phyloP scores from a whole-genome alignment of 2,329 filamentous ascomycete genomes.

The Stylonectria norvegica region DNA sequence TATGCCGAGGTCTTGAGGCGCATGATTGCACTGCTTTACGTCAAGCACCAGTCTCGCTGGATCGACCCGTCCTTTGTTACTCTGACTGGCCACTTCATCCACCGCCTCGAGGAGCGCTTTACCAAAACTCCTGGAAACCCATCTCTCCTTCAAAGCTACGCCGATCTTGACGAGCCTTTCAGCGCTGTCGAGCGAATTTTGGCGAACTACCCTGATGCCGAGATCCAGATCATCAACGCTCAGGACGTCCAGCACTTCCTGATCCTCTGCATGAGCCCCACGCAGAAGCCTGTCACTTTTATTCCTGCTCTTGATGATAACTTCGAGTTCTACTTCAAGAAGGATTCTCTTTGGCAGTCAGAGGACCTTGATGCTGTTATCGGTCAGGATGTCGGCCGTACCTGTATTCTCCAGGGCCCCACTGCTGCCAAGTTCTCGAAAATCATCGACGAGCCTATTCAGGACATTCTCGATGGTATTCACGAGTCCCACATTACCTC shows the following conservation, averaged over 20 bases:
- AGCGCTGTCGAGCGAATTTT: constrained; percentile 74
- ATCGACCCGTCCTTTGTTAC: constrained; percentile 80
- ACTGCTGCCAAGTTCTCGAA: constrained; percentile 89
- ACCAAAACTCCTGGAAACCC: constrained; percentile 66
- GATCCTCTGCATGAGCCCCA: constrained; percentile 82
- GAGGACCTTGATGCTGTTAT: constrained; percentile 96
- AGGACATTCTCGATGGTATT: constrained; percentile 89
- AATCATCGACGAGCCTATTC: constrained; percentile 86
- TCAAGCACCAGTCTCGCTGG: constrained; percentile 88
- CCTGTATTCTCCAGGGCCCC: constrained; percentile 93
- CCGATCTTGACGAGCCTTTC: constrained; percentile 81
- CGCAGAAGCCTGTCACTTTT: constrained; percentile 95
- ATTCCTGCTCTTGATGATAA: constrained; percentile 94
- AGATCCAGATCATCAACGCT: constrained; percentile 90
- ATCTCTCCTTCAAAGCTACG: constrained; percentile 85
- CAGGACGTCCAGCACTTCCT: constrained; percentile 98
- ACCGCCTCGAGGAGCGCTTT: constrained; percentile 95
- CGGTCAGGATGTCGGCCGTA: constrained; percentile 90
- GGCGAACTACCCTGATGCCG: constrained; percentile 78
- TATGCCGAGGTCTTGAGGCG: constrained; percentile 84
- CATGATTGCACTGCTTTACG: constrained; percentile 86
- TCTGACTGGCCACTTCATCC: constrained; percentile 92
- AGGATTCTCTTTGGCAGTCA: constrained; percentile 98
- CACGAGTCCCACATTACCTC: constrained; percentile 82
- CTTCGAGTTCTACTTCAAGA: constrained; percentile 99